A percentile compares a stretch with the other conserved stretches of the same genome.
phyloP scores from a whole-genome alignment of 2,329 filamentous ascomycete species.

The Cladosporium sp. region DNA sequence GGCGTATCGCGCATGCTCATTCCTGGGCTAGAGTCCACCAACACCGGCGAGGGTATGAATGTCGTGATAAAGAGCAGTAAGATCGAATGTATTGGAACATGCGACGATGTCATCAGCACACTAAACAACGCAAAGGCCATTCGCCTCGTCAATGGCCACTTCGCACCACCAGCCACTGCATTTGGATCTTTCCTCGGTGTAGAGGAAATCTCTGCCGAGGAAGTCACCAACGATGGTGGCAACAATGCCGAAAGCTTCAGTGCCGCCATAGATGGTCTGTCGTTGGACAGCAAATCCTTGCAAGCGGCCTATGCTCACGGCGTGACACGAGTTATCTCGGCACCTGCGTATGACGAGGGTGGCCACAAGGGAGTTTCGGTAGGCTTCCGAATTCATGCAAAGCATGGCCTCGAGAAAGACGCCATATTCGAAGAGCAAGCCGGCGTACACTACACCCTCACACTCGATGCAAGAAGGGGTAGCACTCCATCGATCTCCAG shows the following conservation, averaged over 20 bases:
- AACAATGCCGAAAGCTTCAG: slow-evolving; percentile 53
- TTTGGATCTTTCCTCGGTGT: slow-evolving; percentile 60
- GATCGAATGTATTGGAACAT: slow-evolving; percentile 55
- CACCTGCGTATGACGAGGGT: slow-evolving; percentile 29
- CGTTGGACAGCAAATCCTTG: slow-evolving; percentile 38
- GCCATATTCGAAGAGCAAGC: slow-evolving; percentile 38
- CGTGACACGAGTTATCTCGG: slow-evolving; percentile 36
- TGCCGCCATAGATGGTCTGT: slow-evolving; percentile 48
- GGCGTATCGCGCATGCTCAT: slow-evolving; percentile 54
- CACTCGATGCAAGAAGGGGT: slow-evolving; percentile 42
- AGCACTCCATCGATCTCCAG: slow-evolving; percentile 51
- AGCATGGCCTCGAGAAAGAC: slow-evolving; percentile 29
- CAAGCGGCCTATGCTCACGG: slow-evolving; percentile 34
- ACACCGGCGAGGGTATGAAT: slow-evolving; percentile 28
- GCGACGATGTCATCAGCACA: slow-evolving; percentile 43
- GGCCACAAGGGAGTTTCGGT: slow-evolving; percentile 36
- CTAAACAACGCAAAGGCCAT: slow-evolving; percentile 40
- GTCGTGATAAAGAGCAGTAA: slow-evolving; percentile 52
- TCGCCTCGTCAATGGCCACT: slow-evolving; percentile 54
- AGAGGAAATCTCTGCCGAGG: slow-evolving; percentile 59
- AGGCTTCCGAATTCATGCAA: slow-evolving; percentile 33
- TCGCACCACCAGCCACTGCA: slow-evolving; percentile 58
- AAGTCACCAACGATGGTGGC: slow-evolving; percentile 42
- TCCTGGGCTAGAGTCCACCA: slow-evolving; percentile 36
- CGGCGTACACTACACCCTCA: slow-evolving; percentile 49